Percentiles rank a stretch among this genome's conserved stretches.
Evolutionary conservation across 306 rosid species (phyloP).

Genomic region (Cicer yamashitae): DNA sequence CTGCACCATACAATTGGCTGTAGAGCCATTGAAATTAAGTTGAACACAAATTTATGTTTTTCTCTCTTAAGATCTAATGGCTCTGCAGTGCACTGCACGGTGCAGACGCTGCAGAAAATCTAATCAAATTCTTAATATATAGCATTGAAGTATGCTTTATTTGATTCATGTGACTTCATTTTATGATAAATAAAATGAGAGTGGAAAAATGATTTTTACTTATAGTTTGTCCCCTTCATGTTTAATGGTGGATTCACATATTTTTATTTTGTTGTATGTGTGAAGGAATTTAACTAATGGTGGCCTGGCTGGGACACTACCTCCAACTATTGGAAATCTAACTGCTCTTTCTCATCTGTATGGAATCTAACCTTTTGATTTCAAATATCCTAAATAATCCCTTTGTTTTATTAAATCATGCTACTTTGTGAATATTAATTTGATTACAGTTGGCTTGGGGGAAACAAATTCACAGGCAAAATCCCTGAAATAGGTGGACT

Average conservation of each 20-base stretch:
- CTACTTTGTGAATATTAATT: conserved; percentile 26
- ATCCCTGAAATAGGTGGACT: conserved; percentile 70
- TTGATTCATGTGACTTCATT: not conserved
- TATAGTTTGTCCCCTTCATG: not conserved
- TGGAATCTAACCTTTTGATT: conserved; percentile 42
- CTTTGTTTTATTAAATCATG: not conserved
- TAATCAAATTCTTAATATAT: not conserved
- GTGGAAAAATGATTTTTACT: not conserved
- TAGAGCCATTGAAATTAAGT: not conserved
- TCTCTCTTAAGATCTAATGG: not conserved
- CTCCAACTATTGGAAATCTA: conserved; percentile 60
- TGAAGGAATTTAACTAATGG: conserved; percentile 72
- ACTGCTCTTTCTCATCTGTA: conserved; percentile 69
- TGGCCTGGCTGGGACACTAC: conserved; percentile 66
- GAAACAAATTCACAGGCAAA: conserved; percentile 69
- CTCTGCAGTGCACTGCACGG: not conserved
- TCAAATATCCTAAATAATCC: conserved; percentile 2
- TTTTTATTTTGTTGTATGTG: conserved; percentile 29
- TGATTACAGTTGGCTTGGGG: conserved; percentile 72
- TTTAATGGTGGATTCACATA: conserved; percentile 32
- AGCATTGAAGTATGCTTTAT: not conserved
- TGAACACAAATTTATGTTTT: not conserved
- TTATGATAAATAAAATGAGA: no score
- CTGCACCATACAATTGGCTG: not conserved
- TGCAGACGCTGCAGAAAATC: not conserved